Percentiles rank a stretch among this genome's conserved stretches.
phyloP scores from a whole-genome alignment of 192 early-diverging fungal genomes.

The Phlyctochytrium bullatum region DNA sequence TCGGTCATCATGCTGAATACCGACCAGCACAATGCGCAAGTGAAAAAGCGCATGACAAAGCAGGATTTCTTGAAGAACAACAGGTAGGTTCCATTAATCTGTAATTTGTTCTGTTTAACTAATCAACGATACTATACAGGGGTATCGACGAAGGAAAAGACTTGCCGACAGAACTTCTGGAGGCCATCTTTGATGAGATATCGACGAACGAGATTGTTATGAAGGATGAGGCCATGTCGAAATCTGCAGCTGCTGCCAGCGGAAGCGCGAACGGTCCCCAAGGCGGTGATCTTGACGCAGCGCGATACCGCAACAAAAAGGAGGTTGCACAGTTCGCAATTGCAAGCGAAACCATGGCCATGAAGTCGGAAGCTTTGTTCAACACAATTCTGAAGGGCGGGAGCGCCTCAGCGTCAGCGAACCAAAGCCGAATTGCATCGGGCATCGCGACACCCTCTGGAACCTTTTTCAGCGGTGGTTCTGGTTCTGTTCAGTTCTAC shows the following conservation, averaged over 20 bases:
- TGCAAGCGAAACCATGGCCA: conserved; percentile 43
- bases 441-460: conserved; percentile 15
- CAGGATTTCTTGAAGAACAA: conserved; percentile 88
- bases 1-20: conserved; percentile 94
- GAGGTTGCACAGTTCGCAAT: conserved; percentile 42
- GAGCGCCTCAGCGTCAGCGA: conserved; percentile 5
- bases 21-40: conserved; percentile 84
- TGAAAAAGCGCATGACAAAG: conserved; percentile 83
- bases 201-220: conserved; percentile 85
- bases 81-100: conserved; percentile 28
- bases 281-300: conserved; percentile 7
- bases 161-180: conserved; percentile 66
- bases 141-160: conserved; percentile 87
- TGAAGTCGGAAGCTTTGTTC: conserved; percentile 49
- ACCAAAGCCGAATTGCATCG: conserved; percentile 9
- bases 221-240: conserved; percentile 73
- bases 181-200: conserved; percentile 81
- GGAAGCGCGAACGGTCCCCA: conserved; percentile 22
- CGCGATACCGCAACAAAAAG: conserved; percentile 8
- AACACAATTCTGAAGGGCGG: conserved; percentile 40
- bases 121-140: conserved; percentile 26
- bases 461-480: conserved; percentile 35
- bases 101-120: not conserved
- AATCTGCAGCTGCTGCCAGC: conserved; percentile 22
- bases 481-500: conserved; percentile 28